Evolutionary conservation across 441 rosid genomes (phyloP), one percentile per base, ranked within the genome.

Genomic region (Pelargonium citronellum): DNA sequence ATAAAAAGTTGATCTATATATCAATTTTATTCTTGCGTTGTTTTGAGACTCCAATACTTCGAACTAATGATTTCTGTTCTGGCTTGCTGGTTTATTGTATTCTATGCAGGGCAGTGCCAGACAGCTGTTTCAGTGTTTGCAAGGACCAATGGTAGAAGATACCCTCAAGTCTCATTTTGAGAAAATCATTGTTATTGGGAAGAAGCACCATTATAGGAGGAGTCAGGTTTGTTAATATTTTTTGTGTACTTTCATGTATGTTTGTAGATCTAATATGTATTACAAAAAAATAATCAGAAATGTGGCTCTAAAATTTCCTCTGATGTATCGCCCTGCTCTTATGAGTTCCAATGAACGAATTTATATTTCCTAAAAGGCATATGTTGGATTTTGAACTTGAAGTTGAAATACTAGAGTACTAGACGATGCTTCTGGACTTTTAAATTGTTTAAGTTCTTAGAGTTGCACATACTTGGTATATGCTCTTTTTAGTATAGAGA

Each of bases 71-170:
- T 70, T 47, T 49, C 63, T 67, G 63, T 47, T 61, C 68, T 70
- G 37, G 16, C 70, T 77, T 22, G 57, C 43, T 73, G 66, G 53
- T 76, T 57, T 80, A 67, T 75, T 81, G 75, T 62, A 69, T 77
- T 71, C 77, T 75, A 69, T 79, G 67, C 89, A 96, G 99, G 99
- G 99, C 75, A 93, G 97, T 82, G 99, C 99, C 66, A 86, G 98
- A 76, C 98, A 96, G 78, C 79, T 96, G 84, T 96, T 96, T 86
- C 99, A 96, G 78, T 91, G 87, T 69, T 79, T 96, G 78, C 99
- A 91, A 83, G 95, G 96, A 75, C 99, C 99, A 16, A 91, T 91
- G 92, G 97, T 91, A 75, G 99, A 93, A 84, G 97, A 91, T 79
- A 83, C 90, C 63, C 81, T 96, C 71, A 96, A 87, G 82, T 92